A percentile compares a stretch with the other conserved stretches of the same genome.
These are phyloP conservation scores for Benincasa hispida DNA, from an alignment of 306 rosid species.

Conservation along the genomic window DNA sequence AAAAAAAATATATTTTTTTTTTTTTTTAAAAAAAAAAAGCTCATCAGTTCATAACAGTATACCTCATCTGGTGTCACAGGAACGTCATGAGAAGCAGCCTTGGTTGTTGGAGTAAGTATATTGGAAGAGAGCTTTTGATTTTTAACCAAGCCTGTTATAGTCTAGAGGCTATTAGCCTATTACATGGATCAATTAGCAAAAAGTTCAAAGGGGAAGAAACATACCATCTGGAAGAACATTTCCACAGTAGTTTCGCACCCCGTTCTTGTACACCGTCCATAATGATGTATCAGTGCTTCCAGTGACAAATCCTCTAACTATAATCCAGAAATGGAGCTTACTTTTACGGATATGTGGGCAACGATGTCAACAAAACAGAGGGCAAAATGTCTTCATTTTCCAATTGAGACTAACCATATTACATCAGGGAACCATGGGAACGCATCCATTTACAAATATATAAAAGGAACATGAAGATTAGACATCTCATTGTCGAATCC, in stretches of 20 bases:
- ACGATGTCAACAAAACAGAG: background rate
- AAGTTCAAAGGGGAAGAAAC: background rate
- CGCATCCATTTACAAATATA: background rate
- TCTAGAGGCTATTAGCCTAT: slow-evolving; percentile 10
- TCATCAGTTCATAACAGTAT: background rate
- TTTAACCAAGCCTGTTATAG: slow-evolving; percentile 57
- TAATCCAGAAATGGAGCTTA: slow-evolving; percentile 13
- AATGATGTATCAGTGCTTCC: slow-evolving; percentile 94
- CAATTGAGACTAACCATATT: background rate
- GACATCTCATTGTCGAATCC: background rate
- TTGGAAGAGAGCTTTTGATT: slow-evolving; percentile 63
- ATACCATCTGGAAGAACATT: slow-evolving; percentile 74
- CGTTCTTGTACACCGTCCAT: slow-evolving; percentile 86
- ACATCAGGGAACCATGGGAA: background rate
- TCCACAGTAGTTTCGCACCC: slow-evolving; percentile 73
- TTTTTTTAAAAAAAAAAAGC: too few relatives aligned
- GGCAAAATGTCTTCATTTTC: background rate
- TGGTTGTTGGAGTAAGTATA: slow-evolving; percentile 93
- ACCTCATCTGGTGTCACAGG: slow-evolving; percentile 93
- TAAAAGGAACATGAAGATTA: background rate
- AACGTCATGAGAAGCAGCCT: slow-evolving; percentile 84
- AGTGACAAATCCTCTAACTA: slow-evolving; percentile 92
- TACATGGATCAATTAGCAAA: background rate
- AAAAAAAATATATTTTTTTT: background rate
- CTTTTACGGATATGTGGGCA: slow-evolving; percentile 10